Evolutionary conservation across 345 rosid genomes (phyloP).

Genomic region (Combretum micranthum): DNA sequence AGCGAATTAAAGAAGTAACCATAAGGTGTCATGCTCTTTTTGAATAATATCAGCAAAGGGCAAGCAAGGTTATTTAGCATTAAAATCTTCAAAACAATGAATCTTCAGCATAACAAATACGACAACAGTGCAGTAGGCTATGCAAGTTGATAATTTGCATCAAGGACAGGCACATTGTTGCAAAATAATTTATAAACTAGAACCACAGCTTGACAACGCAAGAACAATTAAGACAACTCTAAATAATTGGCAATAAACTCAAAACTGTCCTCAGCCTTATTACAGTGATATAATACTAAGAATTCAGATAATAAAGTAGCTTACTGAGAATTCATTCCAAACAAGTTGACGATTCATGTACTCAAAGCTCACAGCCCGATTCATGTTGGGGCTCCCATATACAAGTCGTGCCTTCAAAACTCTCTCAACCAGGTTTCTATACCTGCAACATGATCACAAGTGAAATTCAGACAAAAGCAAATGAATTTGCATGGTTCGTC

Average conservation of each 20-base stretch:
- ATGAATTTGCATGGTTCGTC: neutral
- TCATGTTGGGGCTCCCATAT: slow-evolving; percentile 86
- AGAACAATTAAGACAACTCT: too few species aligned
- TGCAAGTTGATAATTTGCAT: too few species aligned
- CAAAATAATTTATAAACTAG: too few species aligned
- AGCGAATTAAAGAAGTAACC: neutral
- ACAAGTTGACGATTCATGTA: slow-evolving; percentile 97
- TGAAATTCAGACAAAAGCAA: neutral
- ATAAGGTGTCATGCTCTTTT: neutral
- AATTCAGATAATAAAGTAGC: neutral
- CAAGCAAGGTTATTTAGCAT: too few species aligned
- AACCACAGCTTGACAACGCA: too few species aligned
- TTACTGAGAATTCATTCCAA: slow-evolving; percentile 99
- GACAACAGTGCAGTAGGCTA: too few species aligned
- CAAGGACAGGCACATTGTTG: too few species aligned
- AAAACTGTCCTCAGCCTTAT: too few species aligned
- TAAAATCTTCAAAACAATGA: too few species aligned
- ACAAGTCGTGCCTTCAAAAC: slow-evolving; percentile 89
- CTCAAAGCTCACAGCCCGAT: slow-evolving; percentile 95
- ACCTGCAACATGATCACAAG: slow-evolving; percentile 41
- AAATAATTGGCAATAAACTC: too few species aligned
- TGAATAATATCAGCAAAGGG: neutral
- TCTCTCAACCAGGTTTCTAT: slow-evolving; percentile 87
- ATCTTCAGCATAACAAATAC: too few species aligned
- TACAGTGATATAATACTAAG: neutral